A percentile compares a stretch with the other conserved stretches of the same genome.
Evolutionary conservation across 2,329 filamentous ascomycete species (phyloP).

Genomic region (Pseudocercospora fijiensis): DNA sequence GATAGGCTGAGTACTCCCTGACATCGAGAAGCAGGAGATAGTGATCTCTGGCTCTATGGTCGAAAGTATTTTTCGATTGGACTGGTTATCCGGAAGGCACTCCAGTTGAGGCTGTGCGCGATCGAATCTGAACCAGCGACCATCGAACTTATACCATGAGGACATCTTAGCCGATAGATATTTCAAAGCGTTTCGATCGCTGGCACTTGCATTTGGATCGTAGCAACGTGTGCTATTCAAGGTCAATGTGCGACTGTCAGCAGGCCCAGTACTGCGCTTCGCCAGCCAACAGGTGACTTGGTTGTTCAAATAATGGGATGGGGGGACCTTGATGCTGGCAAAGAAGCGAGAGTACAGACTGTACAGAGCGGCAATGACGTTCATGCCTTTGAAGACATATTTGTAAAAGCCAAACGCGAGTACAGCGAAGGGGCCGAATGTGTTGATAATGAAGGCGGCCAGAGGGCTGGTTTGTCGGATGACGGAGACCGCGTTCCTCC

Average conservation of each 20-base stretch:
- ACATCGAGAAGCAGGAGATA: slow-evolving; percentile 25
- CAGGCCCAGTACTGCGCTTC: not conserved
- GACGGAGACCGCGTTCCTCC: not conserved
- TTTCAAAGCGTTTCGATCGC: not conserved
- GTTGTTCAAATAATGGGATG: not conserved
- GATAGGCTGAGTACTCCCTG: slow-evolving; percentile 36
- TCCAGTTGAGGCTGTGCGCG: not conserved
- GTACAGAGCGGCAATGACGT: slow-evolving; percentile 1
- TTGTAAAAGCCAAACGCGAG: slow-evolving; percentile 17
- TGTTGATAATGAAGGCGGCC: slow-evolving; percentile 36
- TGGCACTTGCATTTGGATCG: not conserved
- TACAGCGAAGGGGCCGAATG: slow-evolving; percentile 12
- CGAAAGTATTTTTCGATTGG: not conserved
- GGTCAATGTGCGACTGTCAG: not conserved
- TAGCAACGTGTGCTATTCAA: not conserved
- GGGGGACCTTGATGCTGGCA: slow-evolving; percentile 14
- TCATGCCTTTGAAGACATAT: slow-evolving; percentile 13
- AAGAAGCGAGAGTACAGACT: slow-evolving; percentile 41
- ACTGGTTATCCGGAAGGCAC: not conserved
- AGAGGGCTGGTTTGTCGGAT: not conserved
- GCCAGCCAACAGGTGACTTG: not conserved
- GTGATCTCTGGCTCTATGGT: slow-evolving; percentile 18
- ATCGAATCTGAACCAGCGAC: not conserved
- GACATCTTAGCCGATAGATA: not conserved
- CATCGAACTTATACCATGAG: not conserved